These are phyloP conservation scores for Ogataea salicorniae DNA, from an alignment of 805 yeast species.

Conservation along the genomic window DNA sequence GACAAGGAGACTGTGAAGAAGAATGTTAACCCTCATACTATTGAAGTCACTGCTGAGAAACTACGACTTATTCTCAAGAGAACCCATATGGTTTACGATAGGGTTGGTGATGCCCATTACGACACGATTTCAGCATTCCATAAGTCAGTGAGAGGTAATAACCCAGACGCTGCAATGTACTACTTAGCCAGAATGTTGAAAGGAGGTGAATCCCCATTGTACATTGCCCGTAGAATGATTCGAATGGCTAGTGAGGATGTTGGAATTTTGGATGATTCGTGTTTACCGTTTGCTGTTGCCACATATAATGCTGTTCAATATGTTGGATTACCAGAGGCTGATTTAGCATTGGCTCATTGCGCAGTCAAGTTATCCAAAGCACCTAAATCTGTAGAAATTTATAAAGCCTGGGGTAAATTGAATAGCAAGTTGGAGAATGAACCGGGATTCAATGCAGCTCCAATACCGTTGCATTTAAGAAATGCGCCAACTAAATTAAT, in stretches of 20 bases:
- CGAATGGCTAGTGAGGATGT: conserved; percentile 94
- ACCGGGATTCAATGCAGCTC: conserved; percentile 56
- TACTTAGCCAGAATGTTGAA: conserved; percentile 83
- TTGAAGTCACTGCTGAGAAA: conserved; percentile 35
- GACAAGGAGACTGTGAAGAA: background rate
- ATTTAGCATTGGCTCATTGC: conserved; percentile 83
- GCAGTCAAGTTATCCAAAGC: conserved; percentile 87
- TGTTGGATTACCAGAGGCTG: conserved; percentile 94
- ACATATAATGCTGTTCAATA: conserved; percentile 83
- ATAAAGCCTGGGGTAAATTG: conserved; percentile 72
- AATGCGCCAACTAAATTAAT: conserved; percentile 93
- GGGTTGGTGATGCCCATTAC: conserved; percentile 87
- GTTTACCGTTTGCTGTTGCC: conserved; percentile 82
- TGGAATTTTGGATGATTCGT: conserved; percentile 77
- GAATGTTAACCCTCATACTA: conserved; percentile 14
- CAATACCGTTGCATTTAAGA: conserved; percentile 76
- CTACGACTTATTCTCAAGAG: conserved; percentile 41
- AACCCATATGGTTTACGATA: conserved; percentile 66
- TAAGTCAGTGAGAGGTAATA: conserved; percentile 83
- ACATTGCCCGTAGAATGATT: conserved; percentile 85
- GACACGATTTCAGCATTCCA: conserved; percentile 96
- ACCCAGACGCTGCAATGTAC: conserved; percentile 85
- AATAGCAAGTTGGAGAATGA: conserved; percentile 50
- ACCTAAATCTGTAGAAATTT: conserved; percentile 79
- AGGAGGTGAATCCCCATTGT: conserved; percentile 93